These are phyloP conservation scores for Botrytis galanthina DNA, from an alignment of 2,329 filamentous ascomycete genomes.

Conservation along the genomic window DNA sequence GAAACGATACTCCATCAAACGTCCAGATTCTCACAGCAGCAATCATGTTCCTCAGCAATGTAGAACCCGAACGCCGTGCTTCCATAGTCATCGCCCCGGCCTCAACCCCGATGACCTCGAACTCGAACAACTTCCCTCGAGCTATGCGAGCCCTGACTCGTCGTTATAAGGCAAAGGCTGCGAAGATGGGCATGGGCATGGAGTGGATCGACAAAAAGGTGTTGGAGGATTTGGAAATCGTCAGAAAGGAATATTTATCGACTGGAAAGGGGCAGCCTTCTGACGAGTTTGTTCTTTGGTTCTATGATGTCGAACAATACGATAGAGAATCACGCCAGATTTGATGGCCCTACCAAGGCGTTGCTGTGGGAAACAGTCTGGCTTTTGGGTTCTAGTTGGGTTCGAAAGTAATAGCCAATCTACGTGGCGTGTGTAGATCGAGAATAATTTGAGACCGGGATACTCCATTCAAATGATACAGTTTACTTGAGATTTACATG, in stretches of 20 bases:
- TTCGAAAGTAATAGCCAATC: neutral
- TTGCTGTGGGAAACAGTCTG: neutral
- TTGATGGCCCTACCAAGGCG: neutral
- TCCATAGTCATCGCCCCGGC: neutral
- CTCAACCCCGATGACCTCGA: neutral
- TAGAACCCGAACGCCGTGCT: neutral
- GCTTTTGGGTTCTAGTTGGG: neutral
- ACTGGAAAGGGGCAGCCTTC: neutral
- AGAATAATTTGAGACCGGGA: neutral
- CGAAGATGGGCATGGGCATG: neutral
- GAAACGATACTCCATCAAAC: neutral
- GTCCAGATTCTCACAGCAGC: neutral
- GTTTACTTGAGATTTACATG: neutral
- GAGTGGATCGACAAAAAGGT: neutral
- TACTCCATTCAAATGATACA: neutral
- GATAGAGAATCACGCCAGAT: neutral
- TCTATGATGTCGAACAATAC: neutral
- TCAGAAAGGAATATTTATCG: neutral
- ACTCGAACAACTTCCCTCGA: neutral
- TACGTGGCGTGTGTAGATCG: neutral
- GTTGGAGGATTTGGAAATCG: neutral
- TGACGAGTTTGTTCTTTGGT: neutral
- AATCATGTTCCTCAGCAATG: conserved; percentile 1
- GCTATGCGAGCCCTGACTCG: neutral
- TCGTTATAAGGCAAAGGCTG: neutral